phyloP scores from a whole-genome alignment of 768 basidiomycete genomes.

The Russula abietina region DNA sequence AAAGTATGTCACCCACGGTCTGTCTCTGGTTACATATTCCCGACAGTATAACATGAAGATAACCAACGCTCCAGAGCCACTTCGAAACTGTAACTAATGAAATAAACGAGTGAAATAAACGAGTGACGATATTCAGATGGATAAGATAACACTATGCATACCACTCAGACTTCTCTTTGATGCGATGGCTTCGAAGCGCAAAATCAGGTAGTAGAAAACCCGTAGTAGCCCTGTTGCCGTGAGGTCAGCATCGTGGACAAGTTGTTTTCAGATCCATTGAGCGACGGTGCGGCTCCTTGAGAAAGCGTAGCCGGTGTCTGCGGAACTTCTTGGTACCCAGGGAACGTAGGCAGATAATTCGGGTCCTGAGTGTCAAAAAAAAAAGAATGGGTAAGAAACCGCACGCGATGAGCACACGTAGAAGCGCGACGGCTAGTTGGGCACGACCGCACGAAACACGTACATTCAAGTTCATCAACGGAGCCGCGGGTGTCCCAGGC shows the following conservation, averaged over 20 bases:
- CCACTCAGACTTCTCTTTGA: background rate
- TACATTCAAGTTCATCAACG: no score
- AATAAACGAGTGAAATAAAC: no score
- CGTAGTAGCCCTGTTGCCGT: background rate
- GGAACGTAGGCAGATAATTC: no score
- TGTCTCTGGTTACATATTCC: background rate
- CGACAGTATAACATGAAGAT: background rate
- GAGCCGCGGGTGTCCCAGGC: no score
- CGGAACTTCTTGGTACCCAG: background rate
- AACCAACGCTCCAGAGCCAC: background rate
- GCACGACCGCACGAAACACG: no score
- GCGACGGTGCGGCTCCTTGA: background rate
- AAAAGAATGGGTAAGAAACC: no score
- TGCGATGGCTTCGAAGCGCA: background rate
- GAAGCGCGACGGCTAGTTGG: no score
- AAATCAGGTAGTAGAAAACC: background rate
- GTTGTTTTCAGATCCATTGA: background rate
- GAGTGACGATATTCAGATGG: background rate
- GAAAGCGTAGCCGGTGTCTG: background rate
- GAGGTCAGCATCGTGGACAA: background rate
- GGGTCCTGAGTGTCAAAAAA: no score
- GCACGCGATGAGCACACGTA: no score
- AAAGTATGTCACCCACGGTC: background rate
- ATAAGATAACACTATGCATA: background rate
- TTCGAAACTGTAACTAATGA: background rate